These are phyloP conservation scores for Alternaria brassicae DNA, from an alignment of 2,329 filamentous ascomycete species.

Conservation along the genomic window DNA sequence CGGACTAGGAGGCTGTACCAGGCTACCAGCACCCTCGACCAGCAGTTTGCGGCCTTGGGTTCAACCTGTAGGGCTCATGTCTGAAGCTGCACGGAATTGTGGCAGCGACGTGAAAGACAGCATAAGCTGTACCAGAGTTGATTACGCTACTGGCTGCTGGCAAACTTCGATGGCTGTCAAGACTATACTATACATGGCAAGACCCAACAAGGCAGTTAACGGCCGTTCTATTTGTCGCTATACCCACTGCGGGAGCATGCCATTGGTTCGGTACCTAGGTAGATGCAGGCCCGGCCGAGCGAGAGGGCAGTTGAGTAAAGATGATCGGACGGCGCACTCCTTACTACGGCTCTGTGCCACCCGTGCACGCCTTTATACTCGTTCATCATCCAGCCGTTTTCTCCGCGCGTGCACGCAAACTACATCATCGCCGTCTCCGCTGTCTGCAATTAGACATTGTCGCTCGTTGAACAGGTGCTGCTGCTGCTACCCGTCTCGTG, in stretches of 20 bases:
- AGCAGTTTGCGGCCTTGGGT: conserved; percentile 10
- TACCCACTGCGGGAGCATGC: conserved; percentile 11
- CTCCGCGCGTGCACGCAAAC: conserved; percentile 7
- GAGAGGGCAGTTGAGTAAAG: conserved; percentile 9
- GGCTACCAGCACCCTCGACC: conserved; percentile 9
- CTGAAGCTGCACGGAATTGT: not conserved
- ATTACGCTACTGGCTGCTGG: not conserved
- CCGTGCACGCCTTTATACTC: conserved; percentile 17
- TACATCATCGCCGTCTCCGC: conserved; percentile 5
- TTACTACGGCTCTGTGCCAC: conserved; percentile 14
- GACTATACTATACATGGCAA: not conserved
- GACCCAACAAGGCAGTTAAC: conserved; percentile 10
- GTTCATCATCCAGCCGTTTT: conserved; percentile 6
- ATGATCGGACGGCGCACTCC: conserved; percentile 23
- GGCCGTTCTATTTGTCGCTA: conserved; percentile 13
- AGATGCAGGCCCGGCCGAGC: conserved; percentile 12
- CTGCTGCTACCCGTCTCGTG: conserved; percentile 15
- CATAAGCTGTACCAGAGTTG: not conserved
- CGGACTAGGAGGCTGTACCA: conserved; percentile 7
- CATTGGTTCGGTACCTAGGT: conserved; percentile 16
- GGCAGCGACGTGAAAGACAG: conserved; percentile 7
- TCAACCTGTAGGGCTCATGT: not conserved
- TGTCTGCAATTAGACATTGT: conserved; percentile 12
- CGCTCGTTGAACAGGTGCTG: conserved; percentile 17
- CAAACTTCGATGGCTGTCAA: not conserved